phyloP scores from a whole-genome alignment of 2,329 filamentous ascomycete species.

The Apiospora pterosperma region DNA sequence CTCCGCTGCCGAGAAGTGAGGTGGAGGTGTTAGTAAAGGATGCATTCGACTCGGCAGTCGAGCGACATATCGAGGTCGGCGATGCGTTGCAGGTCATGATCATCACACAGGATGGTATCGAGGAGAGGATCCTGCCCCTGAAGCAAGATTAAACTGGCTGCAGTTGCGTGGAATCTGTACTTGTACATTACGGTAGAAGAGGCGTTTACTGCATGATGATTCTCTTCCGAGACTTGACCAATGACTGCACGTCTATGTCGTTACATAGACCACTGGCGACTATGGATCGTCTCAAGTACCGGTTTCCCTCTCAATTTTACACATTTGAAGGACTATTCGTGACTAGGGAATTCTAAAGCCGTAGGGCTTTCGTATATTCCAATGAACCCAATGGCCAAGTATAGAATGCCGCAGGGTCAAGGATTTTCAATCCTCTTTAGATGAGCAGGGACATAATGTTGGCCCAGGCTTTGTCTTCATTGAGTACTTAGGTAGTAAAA shows the following conservation, averaged over 20 bases:
- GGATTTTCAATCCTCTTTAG: too few species aligned
- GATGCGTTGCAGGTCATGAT: slow-evolving; percentile 95
- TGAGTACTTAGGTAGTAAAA: too few species aligned
- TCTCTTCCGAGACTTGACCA: background rate
- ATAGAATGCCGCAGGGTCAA: too few species aligned
- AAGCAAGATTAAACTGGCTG: slow-evolving; percentile 73
- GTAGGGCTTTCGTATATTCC: background rate
- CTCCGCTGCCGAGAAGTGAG: slow-evolving; percentile 66
- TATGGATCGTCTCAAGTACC: background rate
- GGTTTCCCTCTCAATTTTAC: background rate
- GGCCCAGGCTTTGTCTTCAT: too few species aligned
- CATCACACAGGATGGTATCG: slow-evolving; percentile 82
- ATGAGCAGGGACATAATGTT: too few species aligned
- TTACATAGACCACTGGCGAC: background rate
- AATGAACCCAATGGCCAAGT: background rate
- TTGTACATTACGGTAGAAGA: slow-evolving; percentile 5
- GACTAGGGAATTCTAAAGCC: background rate
- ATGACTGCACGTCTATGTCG: background rate
- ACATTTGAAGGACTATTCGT: background rate
- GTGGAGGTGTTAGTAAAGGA: slow-evolving; percentile 91
- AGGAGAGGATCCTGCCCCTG: slow-evolving; percentile 78
- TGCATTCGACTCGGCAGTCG: slow-evolving; percentile 95
- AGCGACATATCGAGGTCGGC: slow-evolving; percentile 98
- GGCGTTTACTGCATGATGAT: background rate
- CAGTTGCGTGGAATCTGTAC: background rate